Conservation (phyloP, 257 asterid genomes). For the Anisodus tanguticus region DNA sequence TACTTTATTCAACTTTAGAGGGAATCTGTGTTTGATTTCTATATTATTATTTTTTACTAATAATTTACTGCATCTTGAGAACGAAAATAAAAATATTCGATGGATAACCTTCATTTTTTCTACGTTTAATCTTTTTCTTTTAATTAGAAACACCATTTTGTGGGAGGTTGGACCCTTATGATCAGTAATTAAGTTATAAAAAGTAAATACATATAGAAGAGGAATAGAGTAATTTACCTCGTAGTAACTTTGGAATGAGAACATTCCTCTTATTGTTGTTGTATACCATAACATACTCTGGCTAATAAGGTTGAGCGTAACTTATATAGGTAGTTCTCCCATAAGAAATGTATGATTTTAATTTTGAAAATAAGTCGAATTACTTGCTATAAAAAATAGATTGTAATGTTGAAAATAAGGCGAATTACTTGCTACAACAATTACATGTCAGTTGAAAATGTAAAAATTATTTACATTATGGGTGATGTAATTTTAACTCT, state of each 20-base stretch:
- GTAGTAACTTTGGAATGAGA: not conserved
- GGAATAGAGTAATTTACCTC: not conserved
- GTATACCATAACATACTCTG: not conserved
- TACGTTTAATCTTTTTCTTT: not conserved
- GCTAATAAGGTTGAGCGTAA: not conserved
- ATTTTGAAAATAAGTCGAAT: not conserved
- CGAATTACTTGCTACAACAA: not conserved
- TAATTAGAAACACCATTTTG: not conserved
- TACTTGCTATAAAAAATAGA: not conserved
- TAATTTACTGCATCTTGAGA: not conserved
- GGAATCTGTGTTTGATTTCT: not conserved
- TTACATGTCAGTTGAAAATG: not conserved
- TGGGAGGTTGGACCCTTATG: too few relatives aligned
- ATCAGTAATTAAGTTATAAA: too few relatives aligned
- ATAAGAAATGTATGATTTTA: not conserved
- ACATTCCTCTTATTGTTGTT: not conserved
- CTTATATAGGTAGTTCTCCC: not conserved
- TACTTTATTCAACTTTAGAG: slow-evolving; percentile 18
- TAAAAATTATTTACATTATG: not conserved
- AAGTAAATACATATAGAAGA: too few relatives aligned
- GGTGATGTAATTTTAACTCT: not conserved
- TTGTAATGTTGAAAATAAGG: not conserved
- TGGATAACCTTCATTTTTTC: not conserved
- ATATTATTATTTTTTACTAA: not conserved
- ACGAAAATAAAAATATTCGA: not conserved